Conservation (phyloP, 768 basidiomycete genomes). For the Mycena filopes region DNA sequence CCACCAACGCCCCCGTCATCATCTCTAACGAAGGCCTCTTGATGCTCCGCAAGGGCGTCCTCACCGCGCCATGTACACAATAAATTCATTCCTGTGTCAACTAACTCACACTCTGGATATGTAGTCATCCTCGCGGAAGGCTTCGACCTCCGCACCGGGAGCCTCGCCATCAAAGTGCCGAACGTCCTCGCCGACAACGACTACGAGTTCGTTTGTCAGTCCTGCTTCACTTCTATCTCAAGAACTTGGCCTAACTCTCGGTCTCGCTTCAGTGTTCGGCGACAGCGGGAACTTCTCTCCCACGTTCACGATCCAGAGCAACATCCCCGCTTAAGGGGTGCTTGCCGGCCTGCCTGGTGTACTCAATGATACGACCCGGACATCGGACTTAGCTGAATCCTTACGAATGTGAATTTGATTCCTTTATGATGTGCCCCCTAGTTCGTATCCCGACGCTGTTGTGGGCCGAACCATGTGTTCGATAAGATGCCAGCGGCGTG, state of each 20-base stretch:
- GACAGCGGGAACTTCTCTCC: constrained; percentile 45
- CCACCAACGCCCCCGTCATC: constrained; percentile 25
- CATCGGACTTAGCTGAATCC: too few species aligned
- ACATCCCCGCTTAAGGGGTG: constrained; percentile 13
- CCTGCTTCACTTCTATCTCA: too few species aligned
- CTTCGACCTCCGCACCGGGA: constrained; percentile 37
- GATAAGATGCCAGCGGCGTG: too few species aligned
- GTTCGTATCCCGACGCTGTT: too few species aligned
- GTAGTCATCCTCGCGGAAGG: constrained; percentile 36
- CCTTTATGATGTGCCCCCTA: too few species aligned
- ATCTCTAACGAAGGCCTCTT: constrained; percentile 39
- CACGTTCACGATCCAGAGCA: constrained; percentile 39
- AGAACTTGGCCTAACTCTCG: too few species aligned
- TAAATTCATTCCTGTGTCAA: constrained; percentile 1
- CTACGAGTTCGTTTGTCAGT: constrained; percentile 42
- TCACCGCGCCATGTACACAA: constrained; percentile 10
- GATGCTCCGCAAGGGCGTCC: constrained; percentile 28
- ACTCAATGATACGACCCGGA: too few species aligned
- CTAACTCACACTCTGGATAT: background rate
- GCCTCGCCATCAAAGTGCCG: constrained; percentile 34
- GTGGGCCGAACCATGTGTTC: too few species aligned
- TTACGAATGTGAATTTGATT: too few species aligned
- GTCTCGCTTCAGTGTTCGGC: constrained; percentile 41
- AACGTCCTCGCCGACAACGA: constrained; percentile 21
- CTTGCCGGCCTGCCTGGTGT: too few species aligned